phyloP scores from a whole-genome alignment of 177 flowering plant species.

The Vitis hybrid region DNA sequence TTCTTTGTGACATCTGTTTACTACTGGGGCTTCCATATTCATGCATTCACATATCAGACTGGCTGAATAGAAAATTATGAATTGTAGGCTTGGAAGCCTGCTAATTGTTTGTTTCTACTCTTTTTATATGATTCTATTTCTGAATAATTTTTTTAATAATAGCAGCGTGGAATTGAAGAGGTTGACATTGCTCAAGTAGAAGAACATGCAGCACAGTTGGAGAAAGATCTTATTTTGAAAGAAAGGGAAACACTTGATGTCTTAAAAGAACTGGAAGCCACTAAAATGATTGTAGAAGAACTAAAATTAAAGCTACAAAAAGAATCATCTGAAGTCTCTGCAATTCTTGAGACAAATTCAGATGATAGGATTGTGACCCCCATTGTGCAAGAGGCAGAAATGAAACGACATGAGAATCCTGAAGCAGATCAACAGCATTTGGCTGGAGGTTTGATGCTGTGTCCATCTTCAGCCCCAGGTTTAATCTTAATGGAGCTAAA shows the following conservation, averaged over 20 bases:
- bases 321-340: slow-evolving; percentile 43
- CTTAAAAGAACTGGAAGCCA: slow-evolving; percentile 68
- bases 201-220: slow-evolving; percentile 61
- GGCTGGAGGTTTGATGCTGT: slow-evolving; percentile 19
- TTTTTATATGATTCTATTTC: neutral
- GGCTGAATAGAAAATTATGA: too few species aligned
- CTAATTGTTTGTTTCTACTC: neutral
- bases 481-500: slow-evolving; percentile 69
- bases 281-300: slow-evolving; percentile 65
- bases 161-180: slow-evolving; percentile 36
- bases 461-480: slow-evolving; percentile 60
- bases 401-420: slow-evolving; percentile 28
- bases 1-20: too few species aligned
- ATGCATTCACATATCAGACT: too few species aligned
- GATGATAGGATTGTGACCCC: slow-evolving; percentile 13
- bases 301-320: slow-evolving; percentile 62
- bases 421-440: slow-evolving; percentile 11
- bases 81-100: too few species aligned
- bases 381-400: slow-evolving; percentile 26
- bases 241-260: slow-evolving; percentile 87
- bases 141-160: slow-evolving; percentile 6
- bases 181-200: slow-evolving; percentile 42
- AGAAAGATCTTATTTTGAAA: slow-evolving; percentile 71
- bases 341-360: slow-evolving; percentile 13
- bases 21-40: too few species aligned